A percentile compares a stretch with the other conserved stretches of the same genome.
Conservation (phyloP, 345 rosid genomes). For the Euphorbia tirucalli region DNA sequence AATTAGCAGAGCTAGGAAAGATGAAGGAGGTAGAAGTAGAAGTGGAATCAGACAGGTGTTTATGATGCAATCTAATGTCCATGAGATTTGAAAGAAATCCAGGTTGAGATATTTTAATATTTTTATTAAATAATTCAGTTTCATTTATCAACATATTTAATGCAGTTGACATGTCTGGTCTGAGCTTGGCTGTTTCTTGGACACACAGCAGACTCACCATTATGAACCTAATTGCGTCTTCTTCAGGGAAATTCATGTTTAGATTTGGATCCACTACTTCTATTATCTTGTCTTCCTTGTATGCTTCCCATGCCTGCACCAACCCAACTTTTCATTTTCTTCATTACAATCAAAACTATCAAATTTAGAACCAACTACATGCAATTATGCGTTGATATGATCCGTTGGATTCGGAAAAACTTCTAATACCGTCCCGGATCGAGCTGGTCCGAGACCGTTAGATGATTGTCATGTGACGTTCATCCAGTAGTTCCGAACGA, state of each 20-base stretch:
- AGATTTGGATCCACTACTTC: constrained; percentile 44
- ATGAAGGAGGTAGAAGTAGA: constrained; percentile 7
- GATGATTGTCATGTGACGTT: too few relatives aligned
- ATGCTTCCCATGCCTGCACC: constrained; percentile 55
- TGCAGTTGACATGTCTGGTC: constrained; percentile 47
- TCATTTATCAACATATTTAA: constrained; percentile 38
- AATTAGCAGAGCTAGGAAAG: background rate
- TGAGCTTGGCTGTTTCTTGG: constrained; percentile 47
- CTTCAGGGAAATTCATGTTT: constrained; percentile 31
- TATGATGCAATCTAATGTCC: constrained; percentile 39
- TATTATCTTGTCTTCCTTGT: constrained; percentile 24
- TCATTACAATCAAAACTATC: too few relatives aligned
- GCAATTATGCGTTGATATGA: too few relatives aligned
- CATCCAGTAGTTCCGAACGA: too few relatives aligned
- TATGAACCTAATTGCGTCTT: constrained; percentile 44
- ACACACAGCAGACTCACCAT: constrained; percentile 56
- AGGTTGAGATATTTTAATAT: constrained; percentile 36
- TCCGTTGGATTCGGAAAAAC: too few relatives aligned
- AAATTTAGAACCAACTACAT: too few relatives aligned
- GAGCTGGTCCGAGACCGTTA: too few relatives aligned
- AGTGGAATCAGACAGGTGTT: constrained; percentile 17
- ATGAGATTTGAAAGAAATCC: constrained; percentile 45
- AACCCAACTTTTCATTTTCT: too few relatives aligned
- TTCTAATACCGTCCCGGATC: too few relatives aligned
- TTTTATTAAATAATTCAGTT: constrained; percentile 18